Percentiles rank a stretch among this genome's conserved stretches.
Conservation (phyloP, 768 basidiomycete species). For the Leucocoprinus sp. region DNA sequence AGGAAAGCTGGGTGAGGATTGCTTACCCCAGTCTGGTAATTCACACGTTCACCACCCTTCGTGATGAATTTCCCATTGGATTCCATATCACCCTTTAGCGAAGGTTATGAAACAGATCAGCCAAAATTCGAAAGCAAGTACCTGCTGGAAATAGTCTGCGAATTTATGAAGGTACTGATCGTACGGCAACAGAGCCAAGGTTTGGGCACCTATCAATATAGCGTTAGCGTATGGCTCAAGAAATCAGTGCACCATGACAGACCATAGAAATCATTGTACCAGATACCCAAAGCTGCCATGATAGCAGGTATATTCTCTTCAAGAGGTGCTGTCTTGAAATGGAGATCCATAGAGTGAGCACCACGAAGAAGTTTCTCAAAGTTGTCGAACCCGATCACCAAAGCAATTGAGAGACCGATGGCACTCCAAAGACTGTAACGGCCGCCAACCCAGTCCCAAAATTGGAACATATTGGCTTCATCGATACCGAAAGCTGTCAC, state of each 20-base stretch:
- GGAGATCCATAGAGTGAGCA: slow-evolving; percentile 96
- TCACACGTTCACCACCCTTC: slow-evolving; percentile 84
- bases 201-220: slow-evolving; percentile 64
- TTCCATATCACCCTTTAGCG: slow-evolving; percentile 87
- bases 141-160: slow-evolving; percentile 99
- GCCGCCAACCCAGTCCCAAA: slow-evolving; percentile 99
- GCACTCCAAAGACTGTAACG: slow-evolving; percentile 98
- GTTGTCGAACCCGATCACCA: slow-evolving; percentile 90
- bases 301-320: slow-evolving; percentile 91
- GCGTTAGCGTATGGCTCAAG: slow-evolving; percentile 3
- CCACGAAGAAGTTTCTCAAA: slow-evolving; percentile 86
- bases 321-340: slow-evolving; percentile 83
- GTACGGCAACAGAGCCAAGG: slow-evolving; percentile 91
- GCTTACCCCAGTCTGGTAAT: slow-evolving; percentile 93
- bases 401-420: slow-evolving; percentile 90
- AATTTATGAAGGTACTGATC: slow-evolving; percentile 99
- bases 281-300: slow-evolving; percentile 83
- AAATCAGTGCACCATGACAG: slow-evolving; percentile 4
- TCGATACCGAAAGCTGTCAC: slow-evolving; percentile 93
- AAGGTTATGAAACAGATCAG: not conserved
- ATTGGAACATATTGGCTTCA: slow-evolving; percentile 93
- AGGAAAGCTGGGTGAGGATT: slow-evolving; percentile 1
- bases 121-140: slow-evolving; percentile 13
- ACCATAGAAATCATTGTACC: slow-evolving; percentile 99
- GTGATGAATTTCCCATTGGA: slow-evolving; percentile 97